Base-by-base conservation (phyloP, 2,329 filamentous ascomycete genomes). In the Pestalotiopsis sp. region DNA sequence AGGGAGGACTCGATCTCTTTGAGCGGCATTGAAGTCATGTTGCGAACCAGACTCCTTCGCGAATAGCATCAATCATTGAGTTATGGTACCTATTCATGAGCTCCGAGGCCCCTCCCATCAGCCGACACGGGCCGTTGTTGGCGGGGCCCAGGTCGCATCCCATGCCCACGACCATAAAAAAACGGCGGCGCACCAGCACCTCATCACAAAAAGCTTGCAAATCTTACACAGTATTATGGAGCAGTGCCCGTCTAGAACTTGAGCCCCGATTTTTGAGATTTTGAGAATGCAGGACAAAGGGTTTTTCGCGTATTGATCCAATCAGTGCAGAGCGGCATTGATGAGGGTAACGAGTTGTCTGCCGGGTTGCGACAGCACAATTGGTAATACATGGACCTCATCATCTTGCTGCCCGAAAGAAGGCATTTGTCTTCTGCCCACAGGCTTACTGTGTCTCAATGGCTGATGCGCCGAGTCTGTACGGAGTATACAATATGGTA, bases 281-380 rank as follows among this genome's bases (percentile, higher is more conserved):
- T 59, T 23, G 59, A 36, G 59, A 13, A 36, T 27, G 27, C 59
- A 62, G 7, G 27, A 39, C 5, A 62, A 39, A 36, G 25, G 31
- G 27, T 14, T 13, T 13, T 6, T 20, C 36, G 27, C 59, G n/a
- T 36, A 36, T 20, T 36, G 17, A 38, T 36, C 25, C n/a, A 36
- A 62, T 62, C 59, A 36, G 13, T 39, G 14, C 9, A 62, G 17
- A 17, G 9, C 57, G 27, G n/a, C 23, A 20, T 23, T 36, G n/a
- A 59, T 62, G 25, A 11, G 14, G 11, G 27, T 20, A 36, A 20
- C 17, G 12, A 62, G 59, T 27, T 31, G 17, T n/a, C 27, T 36
- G 12, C 38, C 59, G 59, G 59, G 59, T 62, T 20, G 59, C 31
- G 31, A 62, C 59, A 62, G 59, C 59, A 62, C 14, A 17, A 62